These are phyloP conservation scores for Colletotrichum sp. DNA, from an alignment of 2,329 filamentous ascomycete species.

Conservation along the genomic window DNA sequence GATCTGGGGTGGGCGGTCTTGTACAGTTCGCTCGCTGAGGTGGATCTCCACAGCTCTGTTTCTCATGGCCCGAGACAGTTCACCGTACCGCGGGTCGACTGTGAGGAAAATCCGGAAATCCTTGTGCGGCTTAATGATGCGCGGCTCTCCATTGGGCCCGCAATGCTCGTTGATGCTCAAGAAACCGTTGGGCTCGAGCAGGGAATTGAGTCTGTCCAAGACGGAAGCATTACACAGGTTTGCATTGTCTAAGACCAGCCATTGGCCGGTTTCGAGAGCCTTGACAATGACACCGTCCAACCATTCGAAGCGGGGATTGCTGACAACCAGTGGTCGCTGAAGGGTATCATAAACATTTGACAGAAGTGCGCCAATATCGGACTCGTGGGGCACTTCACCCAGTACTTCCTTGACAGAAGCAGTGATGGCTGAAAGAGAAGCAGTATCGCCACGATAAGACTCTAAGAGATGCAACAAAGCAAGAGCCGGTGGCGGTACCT, in stretches of 20 bases:
- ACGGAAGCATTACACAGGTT: conserved; percentile 97
- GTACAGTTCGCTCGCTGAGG: conserved; percentile 56
- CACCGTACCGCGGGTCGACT: conserved; percentile 89
- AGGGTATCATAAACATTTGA: conserved; percentile 55
- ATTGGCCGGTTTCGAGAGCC: conserved; percentile 83
- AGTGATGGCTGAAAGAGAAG: conserved; percentile 42
- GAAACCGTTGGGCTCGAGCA: conserved; percentile 88
- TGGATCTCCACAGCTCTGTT: conserved; percentile 94
- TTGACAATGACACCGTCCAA: conserved; percentile 91
- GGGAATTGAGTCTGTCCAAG: conserved; percentile 89
- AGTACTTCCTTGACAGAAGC: conserved; percentile 44
- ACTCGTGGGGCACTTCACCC: conserved; percentile 44
- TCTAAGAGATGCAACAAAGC: conserved; percentile 57
- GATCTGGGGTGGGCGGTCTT: conserved; percentile 35
- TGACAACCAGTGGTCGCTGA: conserved; percentile 59
- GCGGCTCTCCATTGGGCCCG: conserved; percentile 78
- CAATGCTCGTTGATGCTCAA: conserved; percentile 95
- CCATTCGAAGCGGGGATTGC: conserved; percentile 91
- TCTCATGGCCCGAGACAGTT: conserved; percentile 94
- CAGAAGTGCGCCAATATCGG: conserved; percentile 52
- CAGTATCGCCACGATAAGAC: conserved; percentile 40
- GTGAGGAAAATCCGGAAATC: conserved; percentile 94
- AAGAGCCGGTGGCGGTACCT: conserved; percentile 52
- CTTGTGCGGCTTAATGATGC: conserved; percentile 80
- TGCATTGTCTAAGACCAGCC: conserved; percentile 95